phyloP scores from a whole-genome alignment of 2,329 filamentous ascomycete species.

The Lithohypha guttulata region DNA sequence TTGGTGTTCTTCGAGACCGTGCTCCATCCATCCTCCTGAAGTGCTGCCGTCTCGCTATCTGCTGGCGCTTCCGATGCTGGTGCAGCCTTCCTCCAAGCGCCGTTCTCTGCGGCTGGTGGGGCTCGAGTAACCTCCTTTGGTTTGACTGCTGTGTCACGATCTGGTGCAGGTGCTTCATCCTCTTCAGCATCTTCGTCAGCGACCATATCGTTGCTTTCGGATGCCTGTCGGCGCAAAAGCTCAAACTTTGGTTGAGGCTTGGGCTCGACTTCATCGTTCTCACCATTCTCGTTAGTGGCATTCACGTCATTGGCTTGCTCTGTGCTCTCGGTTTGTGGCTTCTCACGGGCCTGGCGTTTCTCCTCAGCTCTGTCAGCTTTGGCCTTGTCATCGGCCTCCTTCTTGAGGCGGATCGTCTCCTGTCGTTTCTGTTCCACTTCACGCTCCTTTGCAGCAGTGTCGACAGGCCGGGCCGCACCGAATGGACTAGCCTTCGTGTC shows the following conservation, averaged over 20 bases:
- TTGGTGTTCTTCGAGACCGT: slow-evolving; percentile 32
- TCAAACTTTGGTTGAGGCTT: slow-evolving; percentile 37
- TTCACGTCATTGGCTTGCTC: slow-evolving; percentile 27
- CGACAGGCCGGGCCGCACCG: slow-evolving; percentile 84
- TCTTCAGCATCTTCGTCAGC: slow-evolving; percentile 39
- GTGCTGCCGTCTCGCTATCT: slow-evolving; percentile 24
- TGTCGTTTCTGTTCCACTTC: slow-evolving; percentile 83
- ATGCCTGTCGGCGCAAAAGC: slow-evolving; percentile 42
- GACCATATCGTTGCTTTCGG: slow-evolving; percentile 38
- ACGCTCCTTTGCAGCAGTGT: slow-evolving; percentile 79
- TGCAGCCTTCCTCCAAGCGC: slow-evolving; percentile 31
- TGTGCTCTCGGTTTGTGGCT: slow-evolving; percentile 45
- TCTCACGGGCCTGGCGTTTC: slow-evolving; percentile 54
- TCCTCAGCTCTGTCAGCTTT: slow-evolving; percentile 62
- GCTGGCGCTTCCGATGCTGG: slow-evolving; percentile 12
- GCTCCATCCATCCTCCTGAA: slow-evolving; percentile 40
- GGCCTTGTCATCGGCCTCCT: slow-evolving; percentile 74
- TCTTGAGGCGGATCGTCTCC: slow-evolving; percentile 65
- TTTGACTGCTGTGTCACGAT: slow-evolving; percentile 41
- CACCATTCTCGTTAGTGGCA: slow-evolving; percentile 23
- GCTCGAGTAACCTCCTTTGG: slow-evolving; percentile 44
- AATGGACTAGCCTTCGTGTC: slow-evolving; percentile 87
- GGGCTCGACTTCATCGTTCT: slow-evolving; percentile 22
- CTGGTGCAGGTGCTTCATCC: slow-evolving; percentile 31
- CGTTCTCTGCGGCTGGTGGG: slow-evolving; percentile 30